Evolutionary conservation across 2,329 filamentous ascomycete genomes (phyloP), one percentile per base, ranked within the genome.

Genomic region (Microcyclospora tardicrescens): DNA sequence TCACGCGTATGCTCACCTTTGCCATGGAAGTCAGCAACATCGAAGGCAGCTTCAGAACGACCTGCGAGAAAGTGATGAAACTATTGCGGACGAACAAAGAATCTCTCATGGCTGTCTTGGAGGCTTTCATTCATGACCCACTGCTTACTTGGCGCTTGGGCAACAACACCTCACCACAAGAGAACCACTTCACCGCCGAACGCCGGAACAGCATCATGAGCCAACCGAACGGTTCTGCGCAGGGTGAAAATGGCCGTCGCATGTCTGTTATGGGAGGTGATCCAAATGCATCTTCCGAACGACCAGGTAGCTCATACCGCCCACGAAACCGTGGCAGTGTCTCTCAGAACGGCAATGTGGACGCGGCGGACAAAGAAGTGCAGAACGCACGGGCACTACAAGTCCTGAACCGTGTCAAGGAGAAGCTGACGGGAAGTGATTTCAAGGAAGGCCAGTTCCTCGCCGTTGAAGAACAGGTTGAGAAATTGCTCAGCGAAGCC

Each of bases 11-110:
- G 91, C 76, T 98, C 63, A 99, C 93, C 0, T 98, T 95, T 58
- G 93, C 93, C 15, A 98, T 99, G 91, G 91, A 99, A 65, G 91
- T 98, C 40, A 95, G 87, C 72, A 99, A 99, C 58, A 98, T 98
- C 49, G 91, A 98, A 62, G 91, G 91, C 52, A 94, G 85, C 63
- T 99, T 94, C 71, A 79, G 93, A 43, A 96, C 94, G 41, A 96
- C 91, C 5, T 98, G 89, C 53, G 93, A 98, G 64, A 87, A 94
- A 52, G 89, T 95, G 36, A 99, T 99, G 91, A 77, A 91, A 44
- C 87, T 99, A 11, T 68, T 99, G 48, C 73, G 91, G 40, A 86
- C 91, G 50, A 98, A 98, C 63, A 98, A 98, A 64, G 91, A 98
- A 66, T 94, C 86, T 32, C 74, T 99, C 42, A 95, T 98, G 84